Conservation (phyloP, 768 basidiomycete species). For the Tylopilus felleus region DNA sequence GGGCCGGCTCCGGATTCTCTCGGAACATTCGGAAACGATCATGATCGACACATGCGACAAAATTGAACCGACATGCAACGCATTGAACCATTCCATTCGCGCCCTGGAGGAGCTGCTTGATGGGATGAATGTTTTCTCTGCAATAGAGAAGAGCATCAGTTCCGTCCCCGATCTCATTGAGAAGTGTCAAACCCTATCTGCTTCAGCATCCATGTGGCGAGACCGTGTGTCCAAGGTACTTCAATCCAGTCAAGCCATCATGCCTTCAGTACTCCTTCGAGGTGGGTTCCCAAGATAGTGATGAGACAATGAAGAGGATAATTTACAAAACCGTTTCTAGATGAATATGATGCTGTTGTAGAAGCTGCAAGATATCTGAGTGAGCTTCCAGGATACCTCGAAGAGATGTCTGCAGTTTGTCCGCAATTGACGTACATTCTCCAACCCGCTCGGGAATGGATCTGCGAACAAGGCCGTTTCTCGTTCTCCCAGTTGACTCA, state of each 20-base stretch:
- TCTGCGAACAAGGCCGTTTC: slow-evolving; percentile 27
- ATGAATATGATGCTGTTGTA: slow-evolving; percentile 33
- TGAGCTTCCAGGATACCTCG: slow-evolving; percentile 23
- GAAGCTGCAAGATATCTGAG: slow-evolving; percentile 26
- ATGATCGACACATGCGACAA: slow-evolving; percentile 10
- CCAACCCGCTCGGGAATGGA: slow-evolving; percentile 28
- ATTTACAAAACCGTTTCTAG: slow-evolving; percentile 19
- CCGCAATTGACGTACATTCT: slow-evolving; percentile 29
- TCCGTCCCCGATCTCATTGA: slow-evolving; percentile 24
- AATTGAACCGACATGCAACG: slow-evolving; percentile 18
- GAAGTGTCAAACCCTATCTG: slow-evolving; percentile 23
- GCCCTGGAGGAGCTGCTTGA: slow-evolving; percentile 39
- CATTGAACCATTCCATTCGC: slow-evolving; percentile 18
- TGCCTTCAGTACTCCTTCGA: slow-evolving; percentile 35
- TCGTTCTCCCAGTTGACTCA: slow-evolving; percentile 12
- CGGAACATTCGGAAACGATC: slow-evolving; percentile 20
- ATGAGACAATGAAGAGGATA: background rate
- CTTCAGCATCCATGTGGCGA: slow-evolving; percentile 28
- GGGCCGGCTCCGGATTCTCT: slow-evolving; percentile 21
- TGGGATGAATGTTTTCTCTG: slow-evolving; percentile 33
- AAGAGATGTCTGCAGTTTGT: slow-evolving; percentile 28
- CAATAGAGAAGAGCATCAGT: slow-evolving; percentile 26
- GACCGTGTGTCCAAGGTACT: slow-evolving; percentile 24
- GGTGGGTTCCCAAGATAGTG: slow-evolving; percentile 27
- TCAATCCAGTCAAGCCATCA: slow-evolving; percentile 16